phyloP scores from a whole-genome alignment of 768 basidiomycete genomes.

The Collybiopsis confluens region DNA sequence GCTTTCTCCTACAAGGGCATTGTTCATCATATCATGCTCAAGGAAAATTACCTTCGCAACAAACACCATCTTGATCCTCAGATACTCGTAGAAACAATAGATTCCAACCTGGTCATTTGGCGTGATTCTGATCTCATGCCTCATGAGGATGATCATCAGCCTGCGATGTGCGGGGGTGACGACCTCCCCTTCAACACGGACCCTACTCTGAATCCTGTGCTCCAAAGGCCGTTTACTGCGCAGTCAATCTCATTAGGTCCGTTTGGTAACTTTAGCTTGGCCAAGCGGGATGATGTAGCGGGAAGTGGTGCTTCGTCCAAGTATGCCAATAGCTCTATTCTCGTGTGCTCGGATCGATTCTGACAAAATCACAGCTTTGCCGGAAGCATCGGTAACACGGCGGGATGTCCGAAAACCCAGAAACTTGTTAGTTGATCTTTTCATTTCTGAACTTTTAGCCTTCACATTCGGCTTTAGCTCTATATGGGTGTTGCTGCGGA shows the following conservation, averaged over 20 bases:
- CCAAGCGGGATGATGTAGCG: slow-evolving; percentile 53
- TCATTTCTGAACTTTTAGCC: background rate
- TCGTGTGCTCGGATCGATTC: background rate
- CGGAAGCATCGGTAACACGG: slow-evolving; percentile 58
- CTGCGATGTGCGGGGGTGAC: slow-evolving; percentile 68
- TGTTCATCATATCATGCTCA: slow-evolving; percentile 67
- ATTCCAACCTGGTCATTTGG: slow-evolving; percentile 65
- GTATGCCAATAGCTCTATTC: slow-evolving; percentile 29
- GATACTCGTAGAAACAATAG: slow-evolving; percentile 36
- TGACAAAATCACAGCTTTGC: slow-evolving; percentile 48
- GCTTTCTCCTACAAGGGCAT: slow-evolving; percentile 67
- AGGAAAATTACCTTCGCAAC: slow-evolving; percentile 64
- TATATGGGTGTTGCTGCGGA: slow-evolving; percentile 90
- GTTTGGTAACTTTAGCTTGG: slow-evolving; percentile 29
- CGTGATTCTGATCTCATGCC: slow-evolving; percentile 67
- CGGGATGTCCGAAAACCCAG: slow-evolving; percentile 70
- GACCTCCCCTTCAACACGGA: slow-evolving; percentile 61
- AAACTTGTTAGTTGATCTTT: slow-evolving; percentile 48
- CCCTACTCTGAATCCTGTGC: slow-evolving; percentile 46
- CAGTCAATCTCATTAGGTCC: slow-evolving; percentile 32
- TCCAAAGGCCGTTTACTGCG: slow-evolving; percentile 27
- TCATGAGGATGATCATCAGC: slow-evolving; percentile 40
- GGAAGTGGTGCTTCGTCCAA: slow-evolving; percentile 48
- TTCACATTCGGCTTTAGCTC: slow-evolving; percentile 26
- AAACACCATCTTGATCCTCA: slow-evolving; percentile 57